A percentile compares a stretch with the other conserved stretches of the same genome.
These are phyloP conservation scores for Rubus parviflorus DNA, from an alignment of 306 rosid genomes.

Conservation along the genomic window DNA sequence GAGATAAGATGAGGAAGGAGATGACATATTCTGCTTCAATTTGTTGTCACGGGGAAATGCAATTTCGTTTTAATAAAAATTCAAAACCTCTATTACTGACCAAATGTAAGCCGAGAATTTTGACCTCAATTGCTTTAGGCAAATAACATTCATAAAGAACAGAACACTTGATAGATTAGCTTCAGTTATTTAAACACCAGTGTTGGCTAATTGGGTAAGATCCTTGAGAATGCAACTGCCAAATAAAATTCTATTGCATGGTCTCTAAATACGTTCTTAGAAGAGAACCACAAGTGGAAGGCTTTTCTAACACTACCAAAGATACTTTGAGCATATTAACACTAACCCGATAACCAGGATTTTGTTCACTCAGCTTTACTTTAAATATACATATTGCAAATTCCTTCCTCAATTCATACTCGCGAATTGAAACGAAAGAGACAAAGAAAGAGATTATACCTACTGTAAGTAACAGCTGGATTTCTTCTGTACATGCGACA, in stretches of 20 bases:
- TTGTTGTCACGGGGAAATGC: neutral
- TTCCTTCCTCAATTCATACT: neutral
- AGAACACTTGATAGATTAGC: neutral
- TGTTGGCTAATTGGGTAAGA: neutral
- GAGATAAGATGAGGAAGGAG: no score
- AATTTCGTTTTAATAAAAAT: neutral
- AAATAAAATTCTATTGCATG: neutral
- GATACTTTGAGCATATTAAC: neutral
- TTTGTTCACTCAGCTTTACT: neutral
- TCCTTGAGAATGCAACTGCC: neutral
- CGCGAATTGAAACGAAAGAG: neutral
- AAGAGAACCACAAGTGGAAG: neutral
- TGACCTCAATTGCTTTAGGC: slow-evolving; percentile 3
- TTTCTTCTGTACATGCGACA: slow-evolving; percentile 51
- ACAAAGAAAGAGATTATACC: slow-evolving; percentile 4
- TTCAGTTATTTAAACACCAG: neutral
- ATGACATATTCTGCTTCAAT: neutral
- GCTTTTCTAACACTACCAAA: neutral
- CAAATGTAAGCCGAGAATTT: neutral
- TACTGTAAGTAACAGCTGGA: slow-evolving; percentile 11
- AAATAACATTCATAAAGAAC: neutral
- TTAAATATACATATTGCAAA: neutral
- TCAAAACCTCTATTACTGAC: neutral
- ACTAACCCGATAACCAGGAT: neutral
- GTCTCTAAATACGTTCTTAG: neutral